Evolutionary conservation across 1,284 basidiomycete species (phyloP), one percentile per base, ranked within the genome.

Genomic region (Abortiporus biennis): DNA sequence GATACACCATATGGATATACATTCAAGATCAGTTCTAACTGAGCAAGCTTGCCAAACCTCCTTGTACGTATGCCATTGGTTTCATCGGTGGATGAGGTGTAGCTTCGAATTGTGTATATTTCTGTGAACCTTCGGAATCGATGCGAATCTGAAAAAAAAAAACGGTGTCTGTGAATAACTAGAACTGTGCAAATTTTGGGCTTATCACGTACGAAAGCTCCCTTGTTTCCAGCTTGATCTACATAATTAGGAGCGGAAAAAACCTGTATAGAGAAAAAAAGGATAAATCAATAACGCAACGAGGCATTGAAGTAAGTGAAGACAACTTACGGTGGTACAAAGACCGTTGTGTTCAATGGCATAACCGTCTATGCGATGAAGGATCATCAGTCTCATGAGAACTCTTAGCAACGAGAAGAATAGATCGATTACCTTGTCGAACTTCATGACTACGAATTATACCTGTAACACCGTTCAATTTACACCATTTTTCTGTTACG

Each of bases 371-470:
- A 49, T 21, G 6, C 12, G 9, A n/a, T 22, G 13, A 29, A 12
- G 11, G 37, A 13, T 16, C 20, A 36, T 6, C 27, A 15, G n/a
- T 29, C 9, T 29, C n/a, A 29, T 29, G 27, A n/a, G 27, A n/a
- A n/a, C n/a, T n/a, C n/a, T n/a, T n/a, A n/a, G n/a, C n/a, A n/a
- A n/a, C n/a, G 12, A 39, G 2, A 17, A 38, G 13, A 8, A 45
- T n/a, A 39, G 12, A 30, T 36, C 20, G 50, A 73, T 43, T 53
- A 85, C 87, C 84, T 72, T 95, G 91, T 44, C 96, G 82, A 34
- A 99, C 95, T 76, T 99, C 96, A 64, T 99, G 96, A 53, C 90
- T 93, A 41, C 96, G 85, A 54, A 99, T 85, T 40, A 99, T 76
- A 3, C 91, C 91, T 22, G 91, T 87, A 36, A 97, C 74, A 31